Conservation (phyloP, 2,329 filamentous ascomycete species). For the Xylaria sp. region DNA sequence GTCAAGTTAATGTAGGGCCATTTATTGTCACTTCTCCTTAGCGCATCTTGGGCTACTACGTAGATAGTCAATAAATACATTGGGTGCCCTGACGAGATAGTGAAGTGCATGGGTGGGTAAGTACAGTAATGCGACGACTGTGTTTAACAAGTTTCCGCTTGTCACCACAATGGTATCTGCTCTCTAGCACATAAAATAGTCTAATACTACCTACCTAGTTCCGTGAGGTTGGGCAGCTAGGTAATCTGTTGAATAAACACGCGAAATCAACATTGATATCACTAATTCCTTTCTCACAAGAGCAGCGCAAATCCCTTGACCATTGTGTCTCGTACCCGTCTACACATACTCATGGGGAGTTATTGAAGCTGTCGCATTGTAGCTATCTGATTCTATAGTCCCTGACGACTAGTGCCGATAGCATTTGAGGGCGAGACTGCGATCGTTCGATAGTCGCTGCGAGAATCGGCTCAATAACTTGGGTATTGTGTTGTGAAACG, state of each 20-base stretch:
- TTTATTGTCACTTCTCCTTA: constrained; percentile 32
- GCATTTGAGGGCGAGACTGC: background rate
- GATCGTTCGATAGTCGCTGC: constrained; percentile 7
- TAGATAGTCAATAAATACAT: constrained; percentile 16
- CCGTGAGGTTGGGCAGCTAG: constrained; percentile 29
- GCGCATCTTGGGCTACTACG: background rate
- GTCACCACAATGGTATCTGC: constrained; percentile 35
- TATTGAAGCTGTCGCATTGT: constrained; percentile 1
- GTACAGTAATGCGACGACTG: constrained; percentile 24
- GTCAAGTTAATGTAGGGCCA: constrained; percentile 27
- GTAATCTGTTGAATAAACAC: constrained; percentile 27
- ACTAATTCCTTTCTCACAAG: background rate
- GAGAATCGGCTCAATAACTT: constrained; percentile 3
- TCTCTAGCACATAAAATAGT: constrained; percentile 23
- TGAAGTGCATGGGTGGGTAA: constrained; percentile 6
- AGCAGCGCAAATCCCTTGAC: constrained; percentile 1
- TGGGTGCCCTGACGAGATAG: no score
- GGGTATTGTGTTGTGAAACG: constrained; percentile 9
- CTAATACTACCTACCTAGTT: constrained; percentile 24
- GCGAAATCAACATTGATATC: constrained; percentile 9
- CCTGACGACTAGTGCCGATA: constrained; percentile 5
- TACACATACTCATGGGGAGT: background rate
- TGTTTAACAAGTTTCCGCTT: constrained; percentile 31
- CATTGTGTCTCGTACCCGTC: constrained; percentile 6
- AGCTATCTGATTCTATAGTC: background rate